A percentile compares a stretch with the other conserved stretches of the same genome.
These are phyloP conservation scores for Apiospora pterosperma DNA, from an alignment of 2,329 filamentous ascomycete species.

Conservation along the genomic window DNA sequence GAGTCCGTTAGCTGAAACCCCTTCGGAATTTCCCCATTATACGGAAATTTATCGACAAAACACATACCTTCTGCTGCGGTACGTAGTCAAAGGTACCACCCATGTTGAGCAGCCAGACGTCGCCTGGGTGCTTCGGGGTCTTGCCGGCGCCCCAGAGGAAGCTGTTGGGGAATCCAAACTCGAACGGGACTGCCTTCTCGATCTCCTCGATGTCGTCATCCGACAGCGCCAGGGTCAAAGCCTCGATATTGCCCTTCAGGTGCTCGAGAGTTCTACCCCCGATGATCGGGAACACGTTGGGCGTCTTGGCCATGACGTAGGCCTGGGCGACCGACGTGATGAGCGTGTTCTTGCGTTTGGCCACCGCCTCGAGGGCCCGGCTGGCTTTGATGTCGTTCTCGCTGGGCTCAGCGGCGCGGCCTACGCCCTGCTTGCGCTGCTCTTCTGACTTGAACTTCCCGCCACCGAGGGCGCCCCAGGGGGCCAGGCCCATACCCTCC, in stretches of 20 bases:
- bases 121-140: conserved; percentile 30
- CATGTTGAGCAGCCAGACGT: conserved; percentile 42
- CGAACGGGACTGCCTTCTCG: conserved; percentile 49
- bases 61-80: conserved; percentile 26
- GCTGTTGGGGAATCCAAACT: conserved; percentile 53
- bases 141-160: conserved; percentile 45
- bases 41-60: not conserved
- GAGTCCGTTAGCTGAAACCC: not conserved
- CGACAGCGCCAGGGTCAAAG: conserved; percentile 45
- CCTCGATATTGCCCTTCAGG: conserved; percentile 52
- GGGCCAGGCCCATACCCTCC: conserved; percentile 59
- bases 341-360: conserved; percentile 48
- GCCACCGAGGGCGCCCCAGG: conserved; percentile 57
- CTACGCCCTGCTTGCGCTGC: conserved; percentile 44
- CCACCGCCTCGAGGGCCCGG: conserved; percentile 57
- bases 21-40: not conserved
- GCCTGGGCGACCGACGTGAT: conserved; percentile 58
- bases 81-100: conserved; percentile 52
- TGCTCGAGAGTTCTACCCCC: conserved; percentile 51
- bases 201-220: conserved; percentile 52
- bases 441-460: conserved; percentile 44
- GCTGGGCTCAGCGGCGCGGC: conserved; percentile 33
- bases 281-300: conserved; percentile 51
- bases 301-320: conserved; percentile 48
- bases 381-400: conserved; percentile 53